Base-by-base conservation (phyloP, 2,329 filamentous ascomycete species). In the Basipetospora chlamydospora region DNA sequence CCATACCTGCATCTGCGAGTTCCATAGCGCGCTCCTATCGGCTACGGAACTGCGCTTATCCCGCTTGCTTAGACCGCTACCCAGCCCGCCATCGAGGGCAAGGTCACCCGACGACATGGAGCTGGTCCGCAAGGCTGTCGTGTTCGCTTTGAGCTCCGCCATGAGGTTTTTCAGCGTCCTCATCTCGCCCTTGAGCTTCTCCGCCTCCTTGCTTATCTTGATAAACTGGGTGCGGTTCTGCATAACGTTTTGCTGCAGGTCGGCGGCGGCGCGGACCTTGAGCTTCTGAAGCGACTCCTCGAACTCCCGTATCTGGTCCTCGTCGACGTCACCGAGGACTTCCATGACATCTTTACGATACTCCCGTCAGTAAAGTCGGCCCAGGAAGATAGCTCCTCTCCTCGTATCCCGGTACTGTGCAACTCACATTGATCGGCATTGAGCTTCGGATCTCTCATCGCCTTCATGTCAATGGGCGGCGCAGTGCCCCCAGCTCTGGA, bases 151-250 rank as follows among this genome's bases (percentile, higher is more conserved):
- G 39, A 98, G 69, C 45, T 98, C 90, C 3, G 85, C 78, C 80
- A 98, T 95, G 36, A 96, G 68, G 44, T 84, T 84, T 30, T 83
- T 76, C 22, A 98, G 70, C 6, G 83, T 83, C 36, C 84, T 75
- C 90, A 98, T 96, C 56, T 98, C 90, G 38, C 76, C 75, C 60
- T 96, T 96, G 40, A 98, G 73, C 61, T 94, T 95, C 59, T 98
- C 90, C 2, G 92, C 90, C 61, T 98, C 90, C 59, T 96, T 95
- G 54, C 87, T 95, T 57, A 98, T 96, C 58, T 93, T 93, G 66
- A 98, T 96, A 53, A 98, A 98, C 51, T 96, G 90, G 0, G 85
- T 93, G 33, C 90, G 77, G 57, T 98, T 98, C 56, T 95, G 87
- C 58, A 93, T 88, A 35, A 98, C 81, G 58, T 87, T 96, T 52